These are phyloP conservation scores for Aspergillus sp. DNA, from an alignment of 2,329 filamentous ascomycete species.

Conservation along the genomic window DNA sequence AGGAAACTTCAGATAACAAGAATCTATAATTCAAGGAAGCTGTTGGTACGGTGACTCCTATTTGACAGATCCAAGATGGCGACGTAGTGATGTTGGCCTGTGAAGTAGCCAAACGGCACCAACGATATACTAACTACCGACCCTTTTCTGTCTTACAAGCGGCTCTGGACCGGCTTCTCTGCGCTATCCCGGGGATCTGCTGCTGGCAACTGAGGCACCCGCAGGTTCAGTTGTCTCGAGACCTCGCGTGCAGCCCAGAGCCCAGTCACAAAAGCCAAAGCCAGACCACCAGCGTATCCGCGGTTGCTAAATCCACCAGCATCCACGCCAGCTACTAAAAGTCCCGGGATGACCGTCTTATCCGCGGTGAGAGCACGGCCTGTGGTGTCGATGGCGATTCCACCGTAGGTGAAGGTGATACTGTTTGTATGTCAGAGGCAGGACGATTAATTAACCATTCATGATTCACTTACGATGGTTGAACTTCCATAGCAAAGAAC, in stretches of 20 bases:
- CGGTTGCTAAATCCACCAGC: slow-evolving; percentile 26
- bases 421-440: slow-evolving; percentile 7
- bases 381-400: slow-evolving; percentile 22
- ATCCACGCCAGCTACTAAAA: slow-evolving; percentile 27
- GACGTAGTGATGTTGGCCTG: no score
- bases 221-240: slow-evolving; percentile 17
- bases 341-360: slow-evolving; percentile 14
- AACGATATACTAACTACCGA: no score
- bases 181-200: slow-evolving; percentile 11
- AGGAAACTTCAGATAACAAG: no score
- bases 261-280: slow-evolving; percentile 28
- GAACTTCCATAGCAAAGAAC: slow-evolving; percentile 28
- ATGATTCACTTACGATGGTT: slow-evolving; percentile 24
- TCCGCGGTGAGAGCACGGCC: slow-evolving; percentile 23
- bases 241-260: slow-evolving; percentile 23
- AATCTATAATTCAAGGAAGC: no score
- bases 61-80: no score
- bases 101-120: no score
- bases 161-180: neutral
- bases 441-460: no score
- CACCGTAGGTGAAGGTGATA: slow-evolving; percentile 30
- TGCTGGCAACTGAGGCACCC: slow-evolving; percentile 18
- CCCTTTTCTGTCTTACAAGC: neutral
- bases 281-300: slow-evolving; percentile 27
- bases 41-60: no score